Evolutionary conservation across 495 filamentous ascomycete genomes (phyloP).

Genomic region (Hyphodiscus hymeniophilus): DNA sequence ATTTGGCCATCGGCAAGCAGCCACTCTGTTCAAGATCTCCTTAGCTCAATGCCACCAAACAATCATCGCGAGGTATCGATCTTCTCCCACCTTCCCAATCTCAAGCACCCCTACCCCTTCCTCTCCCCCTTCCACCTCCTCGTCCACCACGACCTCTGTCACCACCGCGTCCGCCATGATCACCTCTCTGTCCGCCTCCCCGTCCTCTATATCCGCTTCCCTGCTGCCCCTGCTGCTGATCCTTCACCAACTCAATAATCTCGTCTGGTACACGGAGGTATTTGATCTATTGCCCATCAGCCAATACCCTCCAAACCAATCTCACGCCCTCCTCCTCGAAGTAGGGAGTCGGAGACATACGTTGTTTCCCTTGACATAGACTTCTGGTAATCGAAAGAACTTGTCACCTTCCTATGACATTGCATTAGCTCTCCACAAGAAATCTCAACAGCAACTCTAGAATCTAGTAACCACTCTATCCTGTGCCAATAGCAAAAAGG

Average conservation of each 20-base stretch:
- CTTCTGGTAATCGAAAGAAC: slow-evolving; percentile 84
- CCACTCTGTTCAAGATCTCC: not conserved
- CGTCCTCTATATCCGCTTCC: slow-evolving; percentile 43
- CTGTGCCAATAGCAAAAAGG: no score
- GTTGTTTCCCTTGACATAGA: slow-evolving; percentile 95
- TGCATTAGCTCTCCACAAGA: slow-evolving; percentile 1
- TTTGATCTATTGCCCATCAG: slow-evolving; percentile 69
- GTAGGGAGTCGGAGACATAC: slow-evolving; percentile 39
- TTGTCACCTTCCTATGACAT: slow-evolving; percentile 66
- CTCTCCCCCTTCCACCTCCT: slow-evolving; percentile 43
- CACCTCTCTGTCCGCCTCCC: slow-evolving; percentile 55
- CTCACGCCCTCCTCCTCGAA: not conserved
- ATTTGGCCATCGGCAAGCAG: no score
- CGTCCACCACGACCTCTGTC: slow-evolving; percentile 40
- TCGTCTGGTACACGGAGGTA: slow-evolving; percentile 94
- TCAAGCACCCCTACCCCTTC: slow-evolving; percentile 40
- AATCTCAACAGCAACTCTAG: no score
- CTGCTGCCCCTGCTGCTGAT: slow-evolving; percentile 71
- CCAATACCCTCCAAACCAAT: not conserved
- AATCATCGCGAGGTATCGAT: no score
- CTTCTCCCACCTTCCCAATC: not conserved
- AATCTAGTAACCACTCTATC: no score
- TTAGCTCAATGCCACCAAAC: not conserved
- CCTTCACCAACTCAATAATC: slow-evolving; percentile 87
- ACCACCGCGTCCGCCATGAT: slow-evolving; percentile 49